Conservation (phyloP, 164 flowering plant genomes). For the Macadamia integrifolia region DNA sequence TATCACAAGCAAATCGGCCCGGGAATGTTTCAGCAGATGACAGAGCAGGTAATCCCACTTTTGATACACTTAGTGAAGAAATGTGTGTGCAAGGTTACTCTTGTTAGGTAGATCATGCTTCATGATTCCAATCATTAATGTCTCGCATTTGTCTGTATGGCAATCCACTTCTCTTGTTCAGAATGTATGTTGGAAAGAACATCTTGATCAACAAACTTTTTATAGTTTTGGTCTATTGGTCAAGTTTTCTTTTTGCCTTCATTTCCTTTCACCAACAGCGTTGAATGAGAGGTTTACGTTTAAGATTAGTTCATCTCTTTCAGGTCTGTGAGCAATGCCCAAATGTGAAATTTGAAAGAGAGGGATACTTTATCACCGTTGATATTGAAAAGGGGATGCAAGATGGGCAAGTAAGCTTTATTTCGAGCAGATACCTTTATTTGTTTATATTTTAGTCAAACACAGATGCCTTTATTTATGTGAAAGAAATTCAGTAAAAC, state of each 20-base stretch:
- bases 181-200: neutral
- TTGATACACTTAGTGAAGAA: neutral
- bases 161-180: neutral
- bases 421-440: neutral
- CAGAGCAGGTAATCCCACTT: constrained; percentile 64
- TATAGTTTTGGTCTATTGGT: neutral
- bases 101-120: too few species aligned
- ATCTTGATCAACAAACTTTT: neutral
- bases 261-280: neutral
- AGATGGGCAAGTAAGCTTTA: constrained; percentile 84
- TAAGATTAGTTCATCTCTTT: constrained; percentile 11
- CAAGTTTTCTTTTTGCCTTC: neutral
- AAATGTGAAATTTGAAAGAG: constrained; percentile 89
- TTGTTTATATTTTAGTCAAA: too few species aligned
- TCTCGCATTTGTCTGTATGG: too few species aligned
- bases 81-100: too few species aligned
- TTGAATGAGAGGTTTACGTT: neutral
- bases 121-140: too few species aligned
- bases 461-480: too few species aligned
- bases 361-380: constrained; percentile 84
- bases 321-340: constrained; percentile 96
- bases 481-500: too few species aligned
- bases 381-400: constrained; percentile 99
- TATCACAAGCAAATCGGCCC: constrained; percentile 97
- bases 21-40: constrained; percentile 99